These are phyloP conservation scores for Fraxinus xanthoxyloides DNA, from an alignment of 305 asterid genomes.

Conservation along the genomic window DNA sequence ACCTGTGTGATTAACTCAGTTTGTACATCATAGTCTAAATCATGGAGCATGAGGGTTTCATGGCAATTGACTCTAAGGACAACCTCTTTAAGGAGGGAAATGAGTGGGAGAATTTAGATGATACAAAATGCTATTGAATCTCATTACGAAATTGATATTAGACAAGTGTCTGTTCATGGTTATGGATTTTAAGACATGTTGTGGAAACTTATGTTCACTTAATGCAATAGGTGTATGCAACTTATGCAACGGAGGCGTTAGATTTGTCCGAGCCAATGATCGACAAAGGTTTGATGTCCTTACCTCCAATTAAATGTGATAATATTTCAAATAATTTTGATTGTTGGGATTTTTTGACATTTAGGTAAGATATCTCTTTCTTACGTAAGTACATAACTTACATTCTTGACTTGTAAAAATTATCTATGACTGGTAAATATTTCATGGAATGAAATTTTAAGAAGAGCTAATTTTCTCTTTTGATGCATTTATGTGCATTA, in stretches of 20 bases:
- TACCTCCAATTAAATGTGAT: neutral
- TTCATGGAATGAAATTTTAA: neutral
- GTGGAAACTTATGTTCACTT: neutral
- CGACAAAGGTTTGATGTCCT: conserved; percentile 47
- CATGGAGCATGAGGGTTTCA: neutral
- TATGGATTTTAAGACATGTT: neutral
- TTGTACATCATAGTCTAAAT: neutral
- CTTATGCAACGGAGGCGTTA: conserved; percentile 89
- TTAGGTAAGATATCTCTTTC: neutral
- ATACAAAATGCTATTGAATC: neutral
- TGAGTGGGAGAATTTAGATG: neutral
- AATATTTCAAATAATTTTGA: neutral
- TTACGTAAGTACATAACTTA: neutral
- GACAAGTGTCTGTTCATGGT: neutral
- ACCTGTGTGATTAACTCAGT: neutral
- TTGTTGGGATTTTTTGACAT: neutral
- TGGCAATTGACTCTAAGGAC: neutral
- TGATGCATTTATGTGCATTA: neutral
- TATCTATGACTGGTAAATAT: neutral
- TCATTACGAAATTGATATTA: neutral
- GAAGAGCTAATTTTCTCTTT: neutral
- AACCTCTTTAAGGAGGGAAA: neutral
- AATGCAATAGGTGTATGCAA: conserved; percentile 75
- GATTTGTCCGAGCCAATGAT: conserved; percentile 80
- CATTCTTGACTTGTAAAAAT: neutral